phyloP scores from a whole-genome alignment of 768 basidiomycete species.

The Plicaturopsis crispa region DNA sequence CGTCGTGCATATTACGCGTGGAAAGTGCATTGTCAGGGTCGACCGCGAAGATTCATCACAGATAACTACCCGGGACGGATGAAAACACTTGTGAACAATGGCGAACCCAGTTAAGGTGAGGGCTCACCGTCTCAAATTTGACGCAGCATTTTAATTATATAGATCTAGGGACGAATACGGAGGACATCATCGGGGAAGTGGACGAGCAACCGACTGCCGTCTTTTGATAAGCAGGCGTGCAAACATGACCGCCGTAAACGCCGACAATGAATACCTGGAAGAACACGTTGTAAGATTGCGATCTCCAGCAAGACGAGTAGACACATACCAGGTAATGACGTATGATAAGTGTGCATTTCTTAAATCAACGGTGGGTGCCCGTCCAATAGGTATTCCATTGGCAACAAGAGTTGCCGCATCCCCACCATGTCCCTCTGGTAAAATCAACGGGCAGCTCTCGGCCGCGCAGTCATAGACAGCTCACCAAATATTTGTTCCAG shows the following conservation, averaged over 20 bases:
- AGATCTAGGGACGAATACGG: too few species aligned
- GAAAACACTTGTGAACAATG: too few species aligned
- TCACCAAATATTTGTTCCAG: conserved; percentile 88
- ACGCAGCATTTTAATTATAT: too few species aligned
- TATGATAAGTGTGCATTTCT: conserved; percentile 94
- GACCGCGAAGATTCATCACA: too few species aligned
- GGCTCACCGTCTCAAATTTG: too few species aligned
- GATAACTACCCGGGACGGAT: too few species aligned
- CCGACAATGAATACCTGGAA: conserved; percentile 82
- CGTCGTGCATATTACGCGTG: too few species aligned
- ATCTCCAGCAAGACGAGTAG: conserved; percentile 1
- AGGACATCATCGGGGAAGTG: too few species aligned
- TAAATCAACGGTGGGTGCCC: conserved; percentile 75
- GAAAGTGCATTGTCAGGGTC: too few species aligned
- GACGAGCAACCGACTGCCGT: too few species aligned
- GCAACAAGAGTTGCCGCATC: conserved; percentile 51
- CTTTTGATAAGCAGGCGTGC: conserved; percentile 54
- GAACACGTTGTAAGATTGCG: conserved; percentile 1
- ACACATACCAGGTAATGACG: conserved; percentile 82
- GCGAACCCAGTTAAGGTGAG: too few species aligned
- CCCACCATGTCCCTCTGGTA: conserved; percentile 76
- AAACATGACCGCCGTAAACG: conserved; percentile 81
- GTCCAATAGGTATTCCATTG: conserved; percentile 81
- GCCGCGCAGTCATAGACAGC: conserved; percentile 12
- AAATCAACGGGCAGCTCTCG: conserved; percentile 4